Percentiles rank a stretch among this genome's conserved stretches.
phyloP scores from a whole-genome alignment of 441 rosid species.

The Erodium trifolium region DNA sequence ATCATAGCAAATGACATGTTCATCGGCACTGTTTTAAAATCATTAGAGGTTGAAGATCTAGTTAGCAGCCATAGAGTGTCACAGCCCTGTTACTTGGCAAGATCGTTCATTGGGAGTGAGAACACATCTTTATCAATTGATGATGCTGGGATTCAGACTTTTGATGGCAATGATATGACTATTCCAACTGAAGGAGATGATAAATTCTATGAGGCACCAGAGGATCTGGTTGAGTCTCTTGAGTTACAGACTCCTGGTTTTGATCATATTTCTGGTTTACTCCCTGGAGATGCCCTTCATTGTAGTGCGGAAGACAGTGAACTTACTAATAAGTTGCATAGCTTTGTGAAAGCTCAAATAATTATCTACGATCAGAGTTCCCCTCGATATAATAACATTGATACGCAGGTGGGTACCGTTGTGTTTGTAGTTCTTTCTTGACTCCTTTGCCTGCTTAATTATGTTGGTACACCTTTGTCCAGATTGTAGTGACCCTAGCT shows the following conservation, averaged over 20 bases:
- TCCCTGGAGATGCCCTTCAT: conserved; percentile 48
- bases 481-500: conserved; percentile 80
- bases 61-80: conserved; percentile 44
- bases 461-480: conserved; percentile 24
- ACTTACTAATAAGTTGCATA: conserved; percentile 47
- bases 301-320: conserved; percentile 35
- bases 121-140: conserved; percentile 17
- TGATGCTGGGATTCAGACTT: conserved; percentile 32
- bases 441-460: conserved; percentile 8
- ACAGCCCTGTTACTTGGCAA: conserved; percentile 67
- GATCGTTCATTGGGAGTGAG: conserved; percentile 64
- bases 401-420: conserved; percentile 55
- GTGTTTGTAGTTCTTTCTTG: conserved; percentile 6
- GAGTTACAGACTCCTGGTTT: conserved; percentile 67
- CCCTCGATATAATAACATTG: conserved; percentile 58
- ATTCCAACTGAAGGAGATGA: conserved; percentile 74
- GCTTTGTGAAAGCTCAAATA: conserved; percentile 96
- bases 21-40: conserved; percentile 77
- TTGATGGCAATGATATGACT: conserved; percentile 26
- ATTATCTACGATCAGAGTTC: conserved; percentile 71
- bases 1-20: conserved; percentile 72
- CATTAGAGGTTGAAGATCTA: conserved; percentile 97
- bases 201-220: conserved; percentile 83
- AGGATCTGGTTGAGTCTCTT: conserved; percentile 57
- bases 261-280: conserved; percentile 62